These are phyloP conservation scores for Metarhizium rileyi DNA, from an alignment of 2,329 filamentous ascomycete species.

Conservation along the genomic window DNA sequence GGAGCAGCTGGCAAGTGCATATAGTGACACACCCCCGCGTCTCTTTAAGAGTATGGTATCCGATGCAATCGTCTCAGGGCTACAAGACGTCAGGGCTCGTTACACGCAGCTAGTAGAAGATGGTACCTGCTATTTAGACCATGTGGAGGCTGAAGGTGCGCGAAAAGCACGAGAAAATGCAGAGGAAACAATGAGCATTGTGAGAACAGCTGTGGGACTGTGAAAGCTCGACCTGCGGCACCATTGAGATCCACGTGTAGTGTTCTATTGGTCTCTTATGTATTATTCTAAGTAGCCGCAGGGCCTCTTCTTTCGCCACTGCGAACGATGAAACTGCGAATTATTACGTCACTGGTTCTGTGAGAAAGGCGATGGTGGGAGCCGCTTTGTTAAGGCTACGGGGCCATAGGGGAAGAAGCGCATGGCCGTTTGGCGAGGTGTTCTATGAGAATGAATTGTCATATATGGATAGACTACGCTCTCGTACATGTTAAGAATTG, in stretches of 20 bases:
- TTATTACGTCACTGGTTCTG: neutral
- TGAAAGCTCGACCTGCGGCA: too few species aligned
- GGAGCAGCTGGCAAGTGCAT: slow-evolving; percentile 28
- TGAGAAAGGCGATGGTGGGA: neutral
- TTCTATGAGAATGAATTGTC: neutral
- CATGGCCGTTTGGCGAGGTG: neutral
- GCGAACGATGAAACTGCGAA: neutral
- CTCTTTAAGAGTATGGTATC: slow-evolving; percentile 45
- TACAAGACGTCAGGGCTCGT: slow-evolving; percentile 45
- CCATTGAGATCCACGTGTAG: neutral
- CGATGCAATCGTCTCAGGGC: slow-evolving; percentile 41
- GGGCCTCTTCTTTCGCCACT: neutral
- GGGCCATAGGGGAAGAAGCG: neutral
- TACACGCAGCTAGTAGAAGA: slow-evolving; percentile 42
- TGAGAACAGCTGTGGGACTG: slow-evolving; percentile 43
- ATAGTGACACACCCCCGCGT: slow-evolving; percentile 27
- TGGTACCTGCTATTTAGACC: slow-evolving; percentile 43
- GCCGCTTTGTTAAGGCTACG: neutral
- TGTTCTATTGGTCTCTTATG: neutral
- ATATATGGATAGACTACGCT: neutral
- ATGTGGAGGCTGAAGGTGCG: slow-evolving; percentile 49
- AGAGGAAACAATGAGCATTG: slow-evolving; percentile 42
- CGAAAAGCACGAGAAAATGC: slow-evolving; percentile 53
- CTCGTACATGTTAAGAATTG: neutral
- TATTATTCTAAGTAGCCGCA: neutral